Base-by-base conservation (phyloP, 495 filamentous ascomycete genomes). In the Delitschia confertaspora region DNA sequence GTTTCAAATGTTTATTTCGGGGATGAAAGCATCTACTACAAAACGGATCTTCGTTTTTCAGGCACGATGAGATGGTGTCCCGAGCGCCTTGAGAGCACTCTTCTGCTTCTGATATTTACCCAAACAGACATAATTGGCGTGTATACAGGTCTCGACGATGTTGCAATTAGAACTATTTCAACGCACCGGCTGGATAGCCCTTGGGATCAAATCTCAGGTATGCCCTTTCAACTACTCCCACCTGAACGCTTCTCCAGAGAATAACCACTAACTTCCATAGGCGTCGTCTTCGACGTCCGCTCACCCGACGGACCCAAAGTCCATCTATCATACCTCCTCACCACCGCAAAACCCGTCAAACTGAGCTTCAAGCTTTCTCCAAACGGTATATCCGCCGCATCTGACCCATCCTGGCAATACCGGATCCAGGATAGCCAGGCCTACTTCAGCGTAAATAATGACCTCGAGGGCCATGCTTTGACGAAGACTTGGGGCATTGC, bases 401-500 rank as follows among this genome's bases (percentile, higher is more conserved):
- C 17, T 6, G 8, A 6, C 5, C 43, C 51, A 8, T 20, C 34
- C 19, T 60, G 58, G 58, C 47, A 38, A 17, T 27, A 25, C 8
- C 42, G 45, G 16, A 42, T 58, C 22, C 7, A 41, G 3, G 51
- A 56, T 4, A 27, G 24, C 20, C 47, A 54, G 7, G 47, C 35
- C 1, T 17, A 45, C 14, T 75, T 66, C 49, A 69, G 70, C 37
- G 51, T 65, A n/a, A 58, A 67, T 10, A 59, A 62, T 14, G 69
- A 71, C 23, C 58, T 74, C 14, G 65, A 65, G 7, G 69, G 65
- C 10, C 46, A 71, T 33, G 59, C 60, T 5, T 36, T 64, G 9
- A 57, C 62, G 11, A 65, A 69, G 42, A 57, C 66, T n/a, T 74
- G 73, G 72, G 74, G 74, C 10, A 45, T 75, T 0, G 60, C 47